A percentile compares a stretch with the other conserved stretches of the same genome.
Evolutionary conservation across 2,329 filamentous ascomycete species (phyloP).

Genomic region (Cytospora piceicola): DNA sequence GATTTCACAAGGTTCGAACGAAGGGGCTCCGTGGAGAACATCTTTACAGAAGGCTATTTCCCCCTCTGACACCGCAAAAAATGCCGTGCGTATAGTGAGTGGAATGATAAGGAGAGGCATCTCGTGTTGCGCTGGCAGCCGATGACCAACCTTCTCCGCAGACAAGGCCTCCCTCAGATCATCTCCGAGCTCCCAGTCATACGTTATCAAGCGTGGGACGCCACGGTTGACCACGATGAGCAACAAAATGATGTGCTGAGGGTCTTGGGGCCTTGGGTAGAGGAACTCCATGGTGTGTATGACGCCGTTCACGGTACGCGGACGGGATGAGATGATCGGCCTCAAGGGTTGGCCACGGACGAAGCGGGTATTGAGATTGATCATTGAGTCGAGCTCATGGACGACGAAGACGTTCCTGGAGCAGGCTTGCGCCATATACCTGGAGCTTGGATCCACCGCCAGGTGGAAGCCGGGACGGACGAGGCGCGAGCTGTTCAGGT

Average conservation of each 20-base stretch:
- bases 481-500: slow-evolving; percentile 47
- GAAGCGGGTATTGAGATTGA: slow-evolving; percentile 55
- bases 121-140: slow-evolving; percentile 54
- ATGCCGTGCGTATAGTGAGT: slow-evolving; percentile 70
- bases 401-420: slow-evolving; percentile 72
- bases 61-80: slow-evolving; percentile 67
- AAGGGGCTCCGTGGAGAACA: slow-evolving; percentile 55
- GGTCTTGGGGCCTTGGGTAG: slow-evolving; percentile 67
- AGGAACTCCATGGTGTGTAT: slow-evolving; percentile 89
- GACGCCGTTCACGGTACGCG: slow-evolving; percentile 64
- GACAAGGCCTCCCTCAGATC: slow-evolving; percentile 50
- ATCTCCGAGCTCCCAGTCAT: slow-evolving; percentile 63
- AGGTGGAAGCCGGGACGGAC: slow-evolving; percentile 67
- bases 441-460: slow-evolving; percentile 76
- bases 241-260: slow-evolving; percentile 75
- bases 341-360: slow-evolving; percentile 48
- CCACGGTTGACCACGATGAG: slow-evolving; percentile 59
- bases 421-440: slow-evolving; percentile 70
- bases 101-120: slow-evolving; percentile 75
- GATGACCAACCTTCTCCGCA: slow-evolving; percentile 53
- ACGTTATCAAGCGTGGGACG: slow-evolving; percentile 57
- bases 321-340: slow-evolving; percentile 57
- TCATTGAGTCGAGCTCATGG: slow-evolving; percentile 67
- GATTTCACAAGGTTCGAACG: slow-evolving; percentile 51
- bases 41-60: slow-evolving; percentile 61